Conservation (phyloP, 192 early-diverging fungal genomes). For the Rhizophlyctis rosea region DNA sequence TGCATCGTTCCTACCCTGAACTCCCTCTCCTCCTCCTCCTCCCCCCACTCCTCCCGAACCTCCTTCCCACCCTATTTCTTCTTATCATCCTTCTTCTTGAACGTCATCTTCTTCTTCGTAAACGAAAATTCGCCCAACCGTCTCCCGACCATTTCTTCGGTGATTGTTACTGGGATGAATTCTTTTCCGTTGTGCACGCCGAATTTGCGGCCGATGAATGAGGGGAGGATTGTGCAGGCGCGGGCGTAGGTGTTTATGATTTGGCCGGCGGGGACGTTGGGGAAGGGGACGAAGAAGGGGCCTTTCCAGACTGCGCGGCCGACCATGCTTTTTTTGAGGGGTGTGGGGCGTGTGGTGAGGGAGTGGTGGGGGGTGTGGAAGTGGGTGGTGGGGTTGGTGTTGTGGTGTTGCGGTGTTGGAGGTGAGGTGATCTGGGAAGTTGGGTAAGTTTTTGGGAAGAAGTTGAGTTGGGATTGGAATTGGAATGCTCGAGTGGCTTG, state of each 20-base stretch:
- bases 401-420: too few relatives aligned
- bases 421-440: too few relatives aligned
- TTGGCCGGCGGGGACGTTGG: conserved; percentile 16
- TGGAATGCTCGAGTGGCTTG: too few relatives aligned
- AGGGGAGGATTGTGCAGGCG: conserved; percentile 84
- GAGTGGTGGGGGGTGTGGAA: neutral
- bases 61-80: conserved; percentile 19
- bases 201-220: conserved; percentile 84
- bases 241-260: conserved; percentile 68
- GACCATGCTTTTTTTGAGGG: neutral
- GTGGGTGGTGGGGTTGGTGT: too few relatives aligned
- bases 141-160: conserved; percentile 91
- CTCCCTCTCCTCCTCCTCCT: too few relatives aligned
- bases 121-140: conserved; percentile 94
- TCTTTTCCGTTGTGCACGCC: conserved; percentile 91
- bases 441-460: too few relatives aligned
- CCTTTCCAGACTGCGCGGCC: conserved; percentile 44
- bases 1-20: too few relatives aligned
- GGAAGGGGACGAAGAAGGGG: conserved; percentile 44
- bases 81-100: conserved; percentile 40
- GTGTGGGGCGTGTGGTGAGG: neutral
- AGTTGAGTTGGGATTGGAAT: too few relatives aligned
- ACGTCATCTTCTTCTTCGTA: conserved; percentile 81
- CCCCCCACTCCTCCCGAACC: too few relatives aligned
- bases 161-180: conserved; percentile 77